These are phyloP conservation scores for Aquilaria malaccensis DNA, from an alignment of 345 rosid species.

Conservation along the genomic window DNA sequence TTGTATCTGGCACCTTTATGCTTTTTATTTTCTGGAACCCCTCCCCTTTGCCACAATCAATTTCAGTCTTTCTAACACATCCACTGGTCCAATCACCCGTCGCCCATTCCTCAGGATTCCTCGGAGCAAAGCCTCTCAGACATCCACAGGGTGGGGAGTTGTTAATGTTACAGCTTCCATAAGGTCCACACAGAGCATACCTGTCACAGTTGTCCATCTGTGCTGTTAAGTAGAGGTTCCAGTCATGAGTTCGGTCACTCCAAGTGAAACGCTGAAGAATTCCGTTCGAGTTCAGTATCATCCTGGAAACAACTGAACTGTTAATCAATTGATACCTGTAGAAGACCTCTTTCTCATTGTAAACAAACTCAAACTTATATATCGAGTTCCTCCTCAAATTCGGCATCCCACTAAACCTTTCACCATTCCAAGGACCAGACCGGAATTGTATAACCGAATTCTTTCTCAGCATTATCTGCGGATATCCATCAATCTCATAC, in stretches of 20 bases:
- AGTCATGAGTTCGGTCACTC: slow-evolving; percentile 22
- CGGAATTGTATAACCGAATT: slow-evolving; percentile 14
- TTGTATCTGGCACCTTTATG: slow-evolving; percentile 42
- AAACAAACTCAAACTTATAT: slow-evolving; percentile 18
- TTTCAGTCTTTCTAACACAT: slow-evolving; percentile 30
- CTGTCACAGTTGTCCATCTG: slow-evolving; percentile 39
- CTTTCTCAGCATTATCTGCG: slow-evolving; percentile 23
- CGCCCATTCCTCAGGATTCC: slow-evolving; percentile 24
- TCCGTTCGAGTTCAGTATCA: slow-evolving; percentile 23
- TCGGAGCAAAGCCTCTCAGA: slow-evolving; percentile 38
- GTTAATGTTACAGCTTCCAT: slow-evolving; percentile 32
- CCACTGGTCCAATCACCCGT: slow-evolving; percentile 29
- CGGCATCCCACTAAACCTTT: slow-evolving; percentile 31
- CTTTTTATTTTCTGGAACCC: slow-evolving; percentile 23
- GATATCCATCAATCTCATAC: slow-evolving; percentile 27
- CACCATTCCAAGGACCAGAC: slow-evolving; percentile 46
- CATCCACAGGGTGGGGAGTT: slow-evolving; percentile 32
- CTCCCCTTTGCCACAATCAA: slow-evolving; percentile 24
- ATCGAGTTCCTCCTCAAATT: slow-evolving; percentile 15
- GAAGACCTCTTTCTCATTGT: slow-evolving; percentile 23
- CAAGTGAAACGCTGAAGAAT: slow-evolving; percentile 27
- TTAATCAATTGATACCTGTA: slow-evolving; percentile 22
- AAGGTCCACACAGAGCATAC: slow-evolving; percentile 31
- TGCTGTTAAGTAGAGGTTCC: slow-evolving; percentile 26
- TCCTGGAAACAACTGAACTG: slow-evolving; percentile 21